Base-by-base conservation (phyloP, 2,329 filamentous ascomycete species). In the Diplocarpon mali region DNA sequence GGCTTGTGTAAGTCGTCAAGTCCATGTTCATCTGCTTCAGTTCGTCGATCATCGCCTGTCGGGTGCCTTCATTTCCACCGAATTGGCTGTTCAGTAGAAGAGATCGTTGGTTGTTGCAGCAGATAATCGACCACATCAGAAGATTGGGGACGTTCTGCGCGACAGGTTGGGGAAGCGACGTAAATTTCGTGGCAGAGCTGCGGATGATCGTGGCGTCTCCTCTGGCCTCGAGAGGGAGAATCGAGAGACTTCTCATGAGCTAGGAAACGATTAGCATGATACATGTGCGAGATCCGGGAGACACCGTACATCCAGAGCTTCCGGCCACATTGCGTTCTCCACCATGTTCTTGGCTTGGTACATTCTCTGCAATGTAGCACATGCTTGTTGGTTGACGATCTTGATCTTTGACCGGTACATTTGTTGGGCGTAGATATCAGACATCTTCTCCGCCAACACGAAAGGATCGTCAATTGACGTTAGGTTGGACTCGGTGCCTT, bases 91-190 rank as follows among this genome's bases (percentile, higher is more conserved):
- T 74, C 45, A 75, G 73, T 38, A 93, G 72, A 49, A 80, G 70
- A 56, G 84, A 80, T 50, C 85, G 77, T 65, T 95, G 83, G 45
- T 80, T 76, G 40, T 83, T 81, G 65, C 89, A 93, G 67, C 85
- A 88, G 35, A 83, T 75, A 54, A 98, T 86, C 40, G 87, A 87
- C 92, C 92, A 96, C 68, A 95, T 83, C 51, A 98, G 75, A 50
- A 96, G 72, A 64, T 90, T 87, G 14, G 90, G 90, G 56, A 95
- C 80, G 59, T 92, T 94, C 61, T 86, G 81, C 2, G 89, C 83
- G 34, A 98, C 84, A 7, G 88, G 78, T 54, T 86, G 78, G 3
- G 87, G 77, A 34, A 94, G 74, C 1, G 75, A 72, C 13, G 85
- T 76, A 67, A 98, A 96, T 50, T 80, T 82, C 57, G 85, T 79